These are phyloP conservation scores for Solanum verrucosum DNA, from an alignment of 257 asterid genomes.

Conservation along the genomic window DNA sequence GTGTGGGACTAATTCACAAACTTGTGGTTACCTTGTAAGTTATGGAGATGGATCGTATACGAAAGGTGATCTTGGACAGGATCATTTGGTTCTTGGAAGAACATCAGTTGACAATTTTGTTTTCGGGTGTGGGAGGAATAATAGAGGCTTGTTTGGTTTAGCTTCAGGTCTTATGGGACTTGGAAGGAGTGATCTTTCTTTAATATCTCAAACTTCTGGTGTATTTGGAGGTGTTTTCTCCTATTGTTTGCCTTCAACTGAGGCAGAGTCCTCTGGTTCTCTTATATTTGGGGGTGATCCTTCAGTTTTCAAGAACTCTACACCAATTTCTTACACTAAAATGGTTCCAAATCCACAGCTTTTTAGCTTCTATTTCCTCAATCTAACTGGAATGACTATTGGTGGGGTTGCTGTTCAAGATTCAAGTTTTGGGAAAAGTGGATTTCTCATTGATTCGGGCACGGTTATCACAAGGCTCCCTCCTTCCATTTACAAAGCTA, in stretches of 20 bases:
- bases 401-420: conserved; percentile 45
- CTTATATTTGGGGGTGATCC: conserved; percentile 44
- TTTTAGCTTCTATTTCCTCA: conserved; percentile 49
- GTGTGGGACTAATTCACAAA: conserved; percentile 28
- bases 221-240: conserved; percentile 69
- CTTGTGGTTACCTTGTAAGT: conserved; percentile 50
- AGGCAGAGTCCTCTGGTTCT: conserved; percentile 48
- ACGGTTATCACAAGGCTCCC: conserved; percentile 77
- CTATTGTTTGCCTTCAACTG: conserved; percentile 66
- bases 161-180: conserved; percentile 85
- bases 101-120: conserved; percentile 33
- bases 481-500: conserved; percentile 51
- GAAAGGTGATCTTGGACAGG: conserved; percentile 57
- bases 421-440: conserved; percentile 32
- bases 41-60: conserved; percentile 91
- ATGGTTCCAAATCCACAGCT: conserved; percentile 49
- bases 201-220: conserved; percentile 51
- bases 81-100: conserved; percentile 41
- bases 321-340: conserved; percentile 56
- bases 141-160: conserved; percentile 68
- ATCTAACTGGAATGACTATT: conserved; percentile 51
- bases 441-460: conserved; percentile 69
- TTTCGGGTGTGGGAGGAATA: conserved; percentile 71
- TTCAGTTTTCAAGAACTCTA: conserved; percentile 38
- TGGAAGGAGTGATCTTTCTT: conserved; percentile 69